Conservation (phyloP, 805 yeast genomes). For the Metschnikowia shivogae region DNA sequence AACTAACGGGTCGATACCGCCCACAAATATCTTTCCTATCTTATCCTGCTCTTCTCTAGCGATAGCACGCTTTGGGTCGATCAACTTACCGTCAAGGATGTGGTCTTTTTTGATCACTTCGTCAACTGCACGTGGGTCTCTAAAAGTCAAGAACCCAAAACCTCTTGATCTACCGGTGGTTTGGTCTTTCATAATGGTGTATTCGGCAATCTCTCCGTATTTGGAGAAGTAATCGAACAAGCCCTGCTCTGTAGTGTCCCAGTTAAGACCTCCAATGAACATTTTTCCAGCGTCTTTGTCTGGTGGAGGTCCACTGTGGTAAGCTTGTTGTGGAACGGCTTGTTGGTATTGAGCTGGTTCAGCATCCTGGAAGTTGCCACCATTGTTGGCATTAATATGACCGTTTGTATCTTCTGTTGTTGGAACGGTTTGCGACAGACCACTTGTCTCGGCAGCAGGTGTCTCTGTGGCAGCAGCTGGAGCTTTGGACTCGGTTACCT, state of each 20-base stretch:
- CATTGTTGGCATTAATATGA: not conserved
- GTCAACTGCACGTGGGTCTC: constrained; percentile 75
- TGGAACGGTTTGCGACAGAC: not conserved
- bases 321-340: not conserved
- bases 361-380: not conserved
- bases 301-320: constrained; percentile 4
- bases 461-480: not conserved
- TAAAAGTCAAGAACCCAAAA: constrained; percentile 88
- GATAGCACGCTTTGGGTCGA: constrained; percentile 96
- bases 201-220: constrained; percentile 83
- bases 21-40: constrained; percentile 94
- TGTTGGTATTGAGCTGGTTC: not conserved
- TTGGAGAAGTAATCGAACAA: constrained; percentile 77
- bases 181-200: constrained; percentile 89
- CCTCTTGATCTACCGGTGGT: constrained; percentile 89
- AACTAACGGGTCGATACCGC: constrained; percentile 93
- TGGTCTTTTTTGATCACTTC: constrained; percentile 84
- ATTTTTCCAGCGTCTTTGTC: constrained; percentile 75
- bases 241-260: constrained; percentile 95
- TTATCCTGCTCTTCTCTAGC: constrained; percentile 97
- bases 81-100: constrained; percentile 88
- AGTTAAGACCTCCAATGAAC: constrained; percentile 95
- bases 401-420: not conserved
- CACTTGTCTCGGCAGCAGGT: not conserved
- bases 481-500: not conserved